Conservation (phyloP, 73 alveolate genomes). For the Paramecium caudatum region DNA sequence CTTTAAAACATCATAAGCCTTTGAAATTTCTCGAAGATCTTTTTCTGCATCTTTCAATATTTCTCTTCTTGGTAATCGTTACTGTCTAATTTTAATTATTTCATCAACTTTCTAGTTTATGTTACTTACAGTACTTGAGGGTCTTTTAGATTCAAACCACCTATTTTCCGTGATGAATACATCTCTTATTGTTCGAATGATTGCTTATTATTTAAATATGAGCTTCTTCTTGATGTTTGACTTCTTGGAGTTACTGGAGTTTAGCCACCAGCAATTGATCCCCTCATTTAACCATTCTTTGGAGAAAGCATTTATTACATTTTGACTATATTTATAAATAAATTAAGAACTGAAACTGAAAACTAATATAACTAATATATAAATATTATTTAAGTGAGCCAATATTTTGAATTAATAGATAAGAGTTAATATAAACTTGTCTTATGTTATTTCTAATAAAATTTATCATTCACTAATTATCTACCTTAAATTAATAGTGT, state of each 20-base stretch:
- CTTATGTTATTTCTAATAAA: no score
- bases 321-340: no score
- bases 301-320: conserved; percentile 43
- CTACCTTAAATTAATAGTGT: no score
- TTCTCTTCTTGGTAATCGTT: conserved; percentile 1
- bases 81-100: conserved; percentile 1
- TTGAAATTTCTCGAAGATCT: conserved; percentile 40
- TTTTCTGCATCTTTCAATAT: neutral
- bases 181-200: conserved; percentile 1
- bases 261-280: neutral
- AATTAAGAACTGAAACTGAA: no score
- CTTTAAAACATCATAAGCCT: conserved; percentile 49
- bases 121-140: conserved; percentile 7
- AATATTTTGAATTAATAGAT: no score
- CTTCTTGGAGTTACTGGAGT: conserved; percentile 42
- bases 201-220: neutral
- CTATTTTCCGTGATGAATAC: conserved; percentile 2
- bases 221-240: conserved; percentile 42
- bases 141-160: conserved; percentile 20
- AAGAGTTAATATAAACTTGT: no score
- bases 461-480: no score
- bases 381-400: no score
- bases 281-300: neutral
- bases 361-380: no score
- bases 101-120: conserved; percentile 45